Base-by-base conservation (phyloP, 164 flowering plant genomes). In the Nymphaea thermarum region DNA sequence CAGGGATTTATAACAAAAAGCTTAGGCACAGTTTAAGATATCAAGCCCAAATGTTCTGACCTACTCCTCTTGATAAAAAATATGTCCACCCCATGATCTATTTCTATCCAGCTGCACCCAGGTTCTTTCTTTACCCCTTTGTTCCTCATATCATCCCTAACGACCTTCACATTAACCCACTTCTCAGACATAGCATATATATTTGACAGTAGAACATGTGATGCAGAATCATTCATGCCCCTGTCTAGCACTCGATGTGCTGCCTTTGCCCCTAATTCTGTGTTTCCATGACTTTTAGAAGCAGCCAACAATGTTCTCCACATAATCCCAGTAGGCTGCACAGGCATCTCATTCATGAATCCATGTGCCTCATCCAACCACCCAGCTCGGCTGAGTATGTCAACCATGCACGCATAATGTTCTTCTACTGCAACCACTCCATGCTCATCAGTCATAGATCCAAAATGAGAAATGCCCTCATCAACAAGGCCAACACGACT, bases 281-380 rank as follows among this genome's bases (percentile, higher is more conserved):
- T 43, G 43, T 55, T 63, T 61, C 67, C 67, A 16, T 55, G 67
- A 44, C 62, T 70, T 16, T 43, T 53, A 44, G 45, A 64, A 51
- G 71, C 71, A 63, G 71, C 71, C 42, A 70, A 63, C 41, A 51
- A 55, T 18, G 71, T 70, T 18, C 71, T 63, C 71, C 67, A 70
- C 51, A 70, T 70, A 44, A 70, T 41, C 42, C 67, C 61, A 64
- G 36, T 47, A 18, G 67, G 67, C 45, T 53, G 43, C 62, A 70
- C 60, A 43, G 71, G 71, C 67, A 70, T 64, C 8, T 47, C 43
- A 63, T 62, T 63, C 12, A 62, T 45, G 64, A 70, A 64, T 16
- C 62, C 45, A 42, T 70, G 66, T 42, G 67, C 62, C 44, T 70
- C 71, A 51, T 70, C 67, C 16, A 70, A 55, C 62, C 71, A 44